Conservation (phyloP, 768 basidiomycete species). For the Rhodotorula kratochvilovae region DNA sequence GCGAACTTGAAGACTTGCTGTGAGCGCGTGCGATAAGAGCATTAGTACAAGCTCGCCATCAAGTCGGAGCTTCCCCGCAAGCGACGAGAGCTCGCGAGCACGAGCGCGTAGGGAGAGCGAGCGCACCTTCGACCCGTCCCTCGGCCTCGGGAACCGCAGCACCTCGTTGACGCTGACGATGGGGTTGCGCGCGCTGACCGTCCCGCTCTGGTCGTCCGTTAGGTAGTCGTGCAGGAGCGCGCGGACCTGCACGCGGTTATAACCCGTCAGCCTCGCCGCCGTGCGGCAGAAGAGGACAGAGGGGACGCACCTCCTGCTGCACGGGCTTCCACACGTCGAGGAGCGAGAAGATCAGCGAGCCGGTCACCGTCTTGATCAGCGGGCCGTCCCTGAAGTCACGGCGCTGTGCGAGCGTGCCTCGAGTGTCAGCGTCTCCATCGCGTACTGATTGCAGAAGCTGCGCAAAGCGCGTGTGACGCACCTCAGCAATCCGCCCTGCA, state of each 20-base stretch:
- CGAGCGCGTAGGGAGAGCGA: too few relatives aligned
- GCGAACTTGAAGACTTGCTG: conserved; percentile 85
- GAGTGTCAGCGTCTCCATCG: background rate
- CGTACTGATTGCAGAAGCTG: too few relatives aligned
- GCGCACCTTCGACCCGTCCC: conserved; percentile 73
- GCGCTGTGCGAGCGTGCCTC: conserved; percentile 54
- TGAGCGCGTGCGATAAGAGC: background rate
- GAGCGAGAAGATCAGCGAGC: conserved; percentile 63
- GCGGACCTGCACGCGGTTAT: conserved; percentile 63
- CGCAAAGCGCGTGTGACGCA: conserved; percentile 56
- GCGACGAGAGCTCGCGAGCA: too few relatives aligned
- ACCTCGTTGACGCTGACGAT: conserved; percentile 92
- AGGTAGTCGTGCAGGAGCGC: conserved; percentile 81
- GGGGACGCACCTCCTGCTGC: conserved; percentile 69
- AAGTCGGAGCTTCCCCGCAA: too few relatives aligned
- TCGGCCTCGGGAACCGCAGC: conserved; percentile 73
- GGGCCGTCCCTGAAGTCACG: conserved; percentile 86
- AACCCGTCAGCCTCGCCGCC: too few relatives aligned
- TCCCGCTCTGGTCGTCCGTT: conserved; percentile 80
- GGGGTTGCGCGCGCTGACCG: conserved; percentile 73
- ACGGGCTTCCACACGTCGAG: conserved; percentile 83
- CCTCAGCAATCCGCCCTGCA: conserved; percentile 80
- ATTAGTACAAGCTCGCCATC: too few relatives aligned
- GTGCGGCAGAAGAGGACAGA: background rate
- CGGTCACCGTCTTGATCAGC: conserved; percentile 64